Evolutionary conservation across 352 stramenopile genomes (phyloP), one percentile per base, ranked within the genome.

Genomic region (Phytophthora tubulina): DNA sequence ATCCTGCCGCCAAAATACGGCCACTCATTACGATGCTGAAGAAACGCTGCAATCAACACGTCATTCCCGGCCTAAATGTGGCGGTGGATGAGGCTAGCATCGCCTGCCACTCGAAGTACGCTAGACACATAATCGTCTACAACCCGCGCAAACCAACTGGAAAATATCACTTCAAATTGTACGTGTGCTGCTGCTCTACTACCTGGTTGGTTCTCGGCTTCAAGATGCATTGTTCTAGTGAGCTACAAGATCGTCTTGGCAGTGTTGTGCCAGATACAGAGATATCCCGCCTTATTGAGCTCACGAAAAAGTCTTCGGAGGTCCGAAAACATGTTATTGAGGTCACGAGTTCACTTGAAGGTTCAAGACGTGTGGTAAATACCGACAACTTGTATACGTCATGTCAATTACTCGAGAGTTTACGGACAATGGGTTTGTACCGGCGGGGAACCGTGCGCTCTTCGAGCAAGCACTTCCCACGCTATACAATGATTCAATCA

Each of bases 141-240:
- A 78, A 78, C 17, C 49, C 58, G 3, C 41, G 21, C 21, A 35
- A 81, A 81, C 35, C 65, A 66, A 73, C 39, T 10, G 75, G 71
- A 3, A 78, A 79, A 48, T 78, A 72, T 27, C 71, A 82, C 42
- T 79, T 82, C 62, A 75, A 75, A 42, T 52, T 82, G 6, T 77
- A 77, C 51, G 41, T 60, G n/a, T 67, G 52, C 27, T 79, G 75
- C 33, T 79, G 75, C 30, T 53, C 75, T 2, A 82, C 67, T 1
- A 54, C 75, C 21, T 82, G 75, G 75, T 57, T 17, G 39, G 57
- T 69, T 8, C 2, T 78, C 3, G 63, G 15, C 41, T 79, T 75
- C 44, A 73, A 75, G 39, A 39, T 79, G 3, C 71, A 78, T 33
- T 71, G 72, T 27, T 35, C 36, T 3, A 78, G 64, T 46, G 38